Evolutionary conservation across 1,284 basidiomycete genomes (phyloP).

Genomic region (Ustilago tritici): DNA sequence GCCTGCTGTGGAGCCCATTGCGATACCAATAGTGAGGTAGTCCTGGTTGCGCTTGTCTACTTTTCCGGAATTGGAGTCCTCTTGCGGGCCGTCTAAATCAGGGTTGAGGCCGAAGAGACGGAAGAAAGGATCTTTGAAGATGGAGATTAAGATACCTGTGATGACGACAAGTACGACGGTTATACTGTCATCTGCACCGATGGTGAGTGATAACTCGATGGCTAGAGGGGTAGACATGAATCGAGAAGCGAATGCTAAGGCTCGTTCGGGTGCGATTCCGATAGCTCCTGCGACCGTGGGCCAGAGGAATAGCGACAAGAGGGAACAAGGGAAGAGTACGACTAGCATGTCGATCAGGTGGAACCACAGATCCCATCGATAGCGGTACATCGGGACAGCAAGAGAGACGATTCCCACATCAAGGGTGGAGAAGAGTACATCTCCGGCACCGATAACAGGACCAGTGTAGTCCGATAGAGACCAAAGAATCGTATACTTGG

Average conservation of each 20-base stretch:
- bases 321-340: constrained; percentile 48
- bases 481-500: constrained; percentile 58
- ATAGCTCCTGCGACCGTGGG: constrained; percentile 43
- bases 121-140: constrained; percentile 64
- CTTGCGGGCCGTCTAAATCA: constrained; percentile 6
- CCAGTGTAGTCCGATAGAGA: constrained; percentile 45
- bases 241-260: constrained; percentile 50
- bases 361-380: constrained; percentile 51
- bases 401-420: constrained; percentile 63
- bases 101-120: constrained; percentile 42
- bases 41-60: constrained; percentile 20
- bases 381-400: constrained; percentile 63
- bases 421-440: constrained; percentile 56
- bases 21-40: constrained; percentile 56
- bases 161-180: constrained; percentile 63
- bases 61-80: not conserved
- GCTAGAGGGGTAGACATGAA: constrained; percentile 64
- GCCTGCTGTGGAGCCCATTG: constrained; percentile 59
- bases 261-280: constrained; percentile 45
- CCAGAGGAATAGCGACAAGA: constrained; percentile 58
- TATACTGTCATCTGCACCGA: constrained; percentile 59
- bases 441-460: constrained; percentile 60
- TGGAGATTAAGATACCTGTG: constrained; percentile 58
- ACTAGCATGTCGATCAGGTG: constrained; percentile 50
- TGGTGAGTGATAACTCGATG: constrained; percentile 56